phyloP scores from a whole-genome alignment of 345 rosid species.

The Linum trigynum region DNA sequence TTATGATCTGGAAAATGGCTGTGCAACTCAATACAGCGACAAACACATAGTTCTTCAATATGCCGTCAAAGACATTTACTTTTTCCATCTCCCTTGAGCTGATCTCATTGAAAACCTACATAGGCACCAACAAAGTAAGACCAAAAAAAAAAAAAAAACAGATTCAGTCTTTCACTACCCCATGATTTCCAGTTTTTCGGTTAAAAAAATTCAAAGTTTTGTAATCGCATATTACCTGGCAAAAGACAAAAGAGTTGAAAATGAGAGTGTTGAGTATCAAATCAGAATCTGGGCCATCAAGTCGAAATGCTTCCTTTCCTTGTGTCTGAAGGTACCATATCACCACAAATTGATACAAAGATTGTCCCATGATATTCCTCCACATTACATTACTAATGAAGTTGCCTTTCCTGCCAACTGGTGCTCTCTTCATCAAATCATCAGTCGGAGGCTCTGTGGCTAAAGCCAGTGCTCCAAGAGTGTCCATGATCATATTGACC shows the following conservation, averaged over 20 bases:
- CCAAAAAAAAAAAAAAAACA: background rate
- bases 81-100: slow-evolving; percentile 30
- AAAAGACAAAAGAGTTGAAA: slow-evolving; percentile 25
- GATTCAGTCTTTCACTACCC: background rate
- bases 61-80: slow-evolving; percentile 24
- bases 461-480: slow-evolving; percentile 25
- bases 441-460: slow-evolving; percentile 28
- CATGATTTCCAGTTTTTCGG: background rate
- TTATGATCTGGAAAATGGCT: slow-evolving; percentile 20
- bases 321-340: slow-evolving; percentile 28
- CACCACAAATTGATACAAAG: slow-evolving; percentile 40
- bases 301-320: slow-evolving; percentile 20
- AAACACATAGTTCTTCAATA: slow-evolving; percentile 23
- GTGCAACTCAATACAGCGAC: slow-evolving; percentile 17
- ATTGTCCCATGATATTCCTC: slow-evolving; percentile 92
- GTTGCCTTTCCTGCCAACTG: slow-evolving; percentile 38
- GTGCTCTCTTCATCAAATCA: slow-evolving; percentile 26
- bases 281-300: slow-evolving; percentile 37
- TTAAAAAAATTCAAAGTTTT: background rate
- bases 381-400: slow-evolving; percentile 90
- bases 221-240: slow-evolving; percentile 39
- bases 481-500: slow-evolving; percentile 31
- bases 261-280: slow-evolving; percentile 38
- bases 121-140: background rate
- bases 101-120: slow-evolving; percentile 27